A percentile compares a stretch with the other conserved stretches of the same genome.
Conservation (phyloP, 2,329 filamentous ascomycete species). For the Cladophialophora yegresii region DNA sequence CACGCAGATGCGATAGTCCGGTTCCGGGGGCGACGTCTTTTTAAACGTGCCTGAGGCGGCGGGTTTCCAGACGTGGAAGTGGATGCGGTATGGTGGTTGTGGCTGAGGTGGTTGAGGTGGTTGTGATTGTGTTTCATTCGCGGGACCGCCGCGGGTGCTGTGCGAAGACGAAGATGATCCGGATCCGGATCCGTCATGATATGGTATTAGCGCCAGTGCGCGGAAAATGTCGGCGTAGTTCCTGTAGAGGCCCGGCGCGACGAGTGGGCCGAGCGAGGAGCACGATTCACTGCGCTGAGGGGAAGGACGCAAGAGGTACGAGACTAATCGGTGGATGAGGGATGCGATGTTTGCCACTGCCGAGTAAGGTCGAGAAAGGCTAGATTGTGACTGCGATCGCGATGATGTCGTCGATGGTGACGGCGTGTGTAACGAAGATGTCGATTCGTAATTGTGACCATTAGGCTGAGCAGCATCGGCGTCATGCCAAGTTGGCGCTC, state of each 20-base stretch:
- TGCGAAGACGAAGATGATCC: constrained; percentile 40
- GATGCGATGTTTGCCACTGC: constrained; percentile 17
- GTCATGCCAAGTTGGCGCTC: constrained; percentile 62
- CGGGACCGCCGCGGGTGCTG: not conserved
- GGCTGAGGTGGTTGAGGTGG: constrained; percentile 46
- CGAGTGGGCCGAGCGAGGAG: constrained; percentile 56
- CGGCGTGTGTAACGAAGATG: not conserved
- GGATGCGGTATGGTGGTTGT: constrained; percentile 65
- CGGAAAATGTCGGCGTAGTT: constrained; percentile 72
- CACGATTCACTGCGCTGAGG: constrained; percentile 24
- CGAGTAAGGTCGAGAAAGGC: constrained; percentile 3
- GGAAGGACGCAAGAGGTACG: constrained; percentile 49
- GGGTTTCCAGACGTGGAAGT: constrained; percentile 82
- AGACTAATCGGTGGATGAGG: constrained; percentile 59
- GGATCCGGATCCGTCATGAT: constrained; percentile 70
- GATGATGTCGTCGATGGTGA: not conserved
- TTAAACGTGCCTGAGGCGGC: constrained; percentile 62
- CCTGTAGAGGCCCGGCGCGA: constrained; percentile 65
- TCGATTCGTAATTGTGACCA: constrained; percentile 9
- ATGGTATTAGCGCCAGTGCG: constrained; percentile 71
- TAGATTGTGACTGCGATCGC: not conserved
- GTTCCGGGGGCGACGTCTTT: constrained; percentile 74
- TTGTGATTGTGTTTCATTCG: constrained; percentile 32
- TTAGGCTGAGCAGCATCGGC: constrained; percentile 29
- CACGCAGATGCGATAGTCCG: constrained; percentile 84